These are phyloP conservation scores for Cyathus striatus DNA, from an alignment of 768 basidiomycete species.

Conservation along the genomic window DNA sequence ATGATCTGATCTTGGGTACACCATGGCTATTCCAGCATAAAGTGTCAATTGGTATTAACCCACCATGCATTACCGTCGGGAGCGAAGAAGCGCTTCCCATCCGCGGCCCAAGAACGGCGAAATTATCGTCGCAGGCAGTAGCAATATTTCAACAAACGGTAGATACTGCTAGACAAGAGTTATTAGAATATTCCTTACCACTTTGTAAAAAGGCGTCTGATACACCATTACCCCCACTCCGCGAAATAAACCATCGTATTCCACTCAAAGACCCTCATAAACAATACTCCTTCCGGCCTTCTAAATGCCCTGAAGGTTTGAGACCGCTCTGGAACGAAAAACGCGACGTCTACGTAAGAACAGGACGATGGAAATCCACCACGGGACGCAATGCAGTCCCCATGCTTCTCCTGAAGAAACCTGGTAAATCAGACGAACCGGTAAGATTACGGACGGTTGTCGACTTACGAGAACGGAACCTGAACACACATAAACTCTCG, in stretches of 20 bases:
- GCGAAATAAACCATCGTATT: slow-evolving; percentile 32
- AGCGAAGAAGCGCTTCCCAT: slow-evolving; percentile 11
- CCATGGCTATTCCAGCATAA: slow-evolving; percentile 31
- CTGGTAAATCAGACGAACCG: slow-evolving; percentile 12
- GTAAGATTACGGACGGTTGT: slow-evolving; percentile 22
- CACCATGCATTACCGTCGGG: slow-evolving; percentile 18
- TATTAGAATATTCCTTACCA: slow-evolving; percentile 15
- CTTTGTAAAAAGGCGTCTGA: slow-evolving; percentile 15
- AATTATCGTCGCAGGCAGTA: slow-evolving; percentile 10
- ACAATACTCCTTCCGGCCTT: slow-evolving; percentile 24
- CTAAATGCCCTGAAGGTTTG: slow-evolving; percentile 33
- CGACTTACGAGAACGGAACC: slow-evolving; percentile 29
- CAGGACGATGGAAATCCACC: slow-evolving; percentile 23
- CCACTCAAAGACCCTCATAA: slow-evolving; percentile 28
- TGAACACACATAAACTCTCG: slow-evolving; percentile 30
- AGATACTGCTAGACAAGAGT: slow-evolving; percentile 9
- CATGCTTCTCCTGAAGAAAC: slow-evolving; percentile 26
- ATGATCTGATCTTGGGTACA: slow-evolving; percentile 35
- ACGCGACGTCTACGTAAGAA: slow-evolving; percentile 17
- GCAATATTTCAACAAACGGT: slow-evolving; percentile 8
- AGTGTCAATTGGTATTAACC: slow-evolving; percentile 20
- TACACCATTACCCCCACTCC: slow-evolving; percentile 22
- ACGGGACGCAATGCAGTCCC: slow-evolving; percentile 27
- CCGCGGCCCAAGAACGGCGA: slow-evolving; percentile 4
- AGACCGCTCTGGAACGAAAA: slow-evolving; percentile 22